Evolutionary conservation across 306 rosid species (phyloP).

Genomic region (Delonix regia): DNA sequence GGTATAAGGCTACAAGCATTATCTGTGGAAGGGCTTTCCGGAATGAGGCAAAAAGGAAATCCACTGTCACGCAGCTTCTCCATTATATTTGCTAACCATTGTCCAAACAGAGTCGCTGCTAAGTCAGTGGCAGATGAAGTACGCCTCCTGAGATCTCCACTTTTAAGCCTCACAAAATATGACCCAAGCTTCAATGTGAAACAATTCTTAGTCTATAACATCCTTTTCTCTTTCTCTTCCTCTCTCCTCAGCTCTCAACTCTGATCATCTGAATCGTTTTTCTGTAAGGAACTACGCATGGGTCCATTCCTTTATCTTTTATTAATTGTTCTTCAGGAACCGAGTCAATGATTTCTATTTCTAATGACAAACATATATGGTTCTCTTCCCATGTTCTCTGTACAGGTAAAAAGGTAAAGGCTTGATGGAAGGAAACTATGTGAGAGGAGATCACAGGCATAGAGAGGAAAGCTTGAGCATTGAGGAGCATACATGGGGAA

Average conservation of each 20-base stretch:
- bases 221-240: slow-evolving; percentile 35
- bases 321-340: background rate
- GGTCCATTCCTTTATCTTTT: background rate
- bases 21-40: slow-evolving; percentile 36
- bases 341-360: slow-evolving; percentile 1
- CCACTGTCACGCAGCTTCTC: slow-evolving; percentile 52
- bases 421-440: slow-evolving; percentile 61
- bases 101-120: slow-evolving; percentile 57
- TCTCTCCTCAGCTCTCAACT: slow-evolving; percentile 27
- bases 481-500: slow-evolving; percentile 54
- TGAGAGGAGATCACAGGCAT: slow-evolving; percentile 43
- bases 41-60: slow-evolving; percentile 49
- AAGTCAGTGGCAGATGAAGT: slow-evolving; percentile 42
- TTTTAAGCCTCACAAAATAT: slow-evolving; percentile 33
- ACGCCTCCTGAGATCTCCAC: slow-evolving; percentile 50
- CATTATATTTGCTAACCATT: slow-evolving; percentile 53
- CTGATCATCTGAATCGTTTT: slow-evolving; percentile 9
- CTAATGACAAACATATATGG: background rate
- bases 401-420: slow-evolving; percentile 21
- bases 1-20: slow-evolving; percentile 30
- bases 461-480: slow-evolving; percentile 39
- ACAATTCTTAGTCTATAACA: slow-evolving; percentile 8
- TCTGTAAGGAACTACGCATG: slow-evolving; percentile 36
- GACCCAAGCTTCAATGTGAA: slow-evolving; percentile 36
- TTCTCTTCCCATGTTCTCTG: slow-evolving; percentile 2